Conservation (phyloP, 1,284 basidiomycete species). For the Tranzscheliella williamsii region DNA sequence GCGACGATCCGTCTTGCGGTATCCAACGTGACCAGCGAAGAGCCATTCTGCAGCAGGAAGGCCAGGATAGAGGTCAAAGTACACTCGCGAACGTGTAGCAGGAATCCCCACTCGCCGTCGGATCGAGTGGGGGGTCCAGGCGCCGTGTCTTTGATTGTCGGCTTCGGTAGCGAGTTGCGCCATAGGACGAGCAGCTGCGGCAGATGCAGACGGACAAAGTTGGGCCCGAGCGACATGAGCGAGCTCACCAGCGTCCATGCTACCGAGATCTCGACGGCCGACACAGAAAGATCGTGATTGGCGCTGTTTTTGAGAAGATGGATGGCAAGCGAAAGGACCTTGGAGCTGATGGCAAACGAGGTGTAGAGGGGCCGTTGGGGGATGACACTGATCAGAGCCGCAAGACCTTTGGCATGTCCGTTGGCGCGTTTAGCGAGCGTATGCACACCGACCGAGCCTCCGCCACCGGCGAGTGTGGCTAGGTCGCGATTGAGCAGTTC, state of each 20-base stretch:
- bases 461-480: slow-evolving; percentile 62
- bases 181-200: slow-evolving; percentile 91
- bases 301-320: slow-evolving; percentile 85
- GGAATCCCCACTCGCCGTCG: slow-evolving; percentile 80
- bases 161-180: slow-evolving; percentile 94
- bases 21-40: slow-evolving; percentile 81
- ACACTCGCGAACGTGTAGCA: slow-evolving; percentile 86
- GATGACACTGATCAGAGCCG: slow-evolving; percentile 82
- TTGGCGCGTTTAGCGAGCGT: slow-evolving; percentile 76
- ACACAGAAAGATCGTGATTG: slow-evolving; percentile 82
- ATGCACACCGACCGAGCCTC: slow-evolving; percentile 63
- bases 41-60: slow-evolving; percentile 74
- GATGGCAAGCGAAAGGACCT: slow-evolving; percentile 87
- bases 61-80: slow-evolving; percentile 84
- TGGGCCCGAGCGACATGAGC: slow-evolving; percentile 87
- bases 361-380: slow-evolving; percentile 87
- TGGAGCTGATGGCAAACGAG: slow-evolving; percentile 87
- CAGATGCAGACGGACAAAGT: slow-evolving; percentile 88
- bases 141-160: slow-evolving; percentile 76
- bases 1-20: slow-evolving; percentile 84
- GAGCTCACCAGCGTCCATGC: slow-evolving; percentile 92
- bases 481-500: slow-evolving; percentile 81
- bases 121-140: slow-evolving; percentile 68
- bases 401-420: slow-evolving; percentile 85
- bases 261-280: slow-evolving; percentile 84